A percentile compares a stretch with the other conserved stretches of the same genome.
Conservation (phyloP, 441 rosid genomes). For the Euphorbia corollata region DNA sequence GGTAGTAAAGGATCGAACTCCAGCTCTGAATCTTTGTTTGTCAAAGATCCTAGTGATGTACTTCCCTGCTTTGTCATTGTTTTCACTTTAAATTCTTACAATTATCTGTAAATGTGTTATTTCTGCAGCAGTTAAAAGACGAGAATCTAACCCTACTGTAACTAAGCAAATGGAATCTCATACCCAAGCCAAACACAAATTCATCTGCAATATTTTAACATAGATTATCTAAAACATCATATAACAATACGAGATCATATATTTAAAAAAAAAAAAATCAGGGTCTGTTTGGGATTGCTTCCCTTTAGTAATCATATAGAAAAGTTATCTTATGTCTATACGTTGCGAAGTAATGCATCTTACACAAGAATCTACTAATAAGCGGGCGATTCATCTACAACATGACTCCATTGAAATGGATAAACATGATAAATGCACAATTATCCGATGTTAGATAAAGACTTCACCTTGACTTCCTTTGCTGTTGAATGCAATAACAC, state of each 20-base stretch:
- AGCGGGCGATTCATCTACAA: too few relatives aligned
- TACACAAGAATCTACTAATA: not conserved
- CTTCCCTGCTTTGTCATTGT: constrained; percentile 46
- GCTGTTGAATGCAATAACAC: too few relatives aligned
- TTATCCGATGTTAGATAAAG: not conserved
- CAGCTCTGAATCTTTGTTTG: constrained; percentile 22
- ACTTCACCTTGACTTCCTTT: not conserved
- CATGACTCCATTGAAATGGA: too few relatives aligned
- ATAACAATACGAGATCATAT: too few relatives aligned
- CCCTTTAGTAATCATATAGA: too few relatives aligned
- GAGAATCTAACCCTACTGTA: too few relatives aligned
- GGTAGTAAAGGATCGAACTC: constrained; percentile 28
- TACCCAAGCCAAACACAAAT: too few relatives aligned
- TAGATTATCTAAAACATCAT: too few relatives aligned
- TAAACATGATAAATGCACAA: not conserved
- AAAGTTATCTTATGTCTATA: not conserved
- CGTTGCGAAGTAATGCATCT: not conserved
- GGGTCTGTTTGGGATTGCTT: too few relatives aligned
- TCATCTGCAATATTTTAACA: too few relatives aligned
- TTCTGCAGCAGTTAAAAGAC: constrained; percentile 2
- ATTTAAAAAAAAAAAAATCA: too few relatives aligned
- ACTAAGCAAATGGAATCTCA: not conserved
- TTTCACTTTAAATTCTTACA: constrained; percentile 22
- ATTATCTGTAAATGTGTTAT: not conserved
- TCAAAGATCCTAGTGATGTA: constrained; percentile 34